Evolutionary conservation across 2,329 filamentous ascomycete species (phyloP), one percentile per base, ranked within the genome.

Genomic region (Aspergillus viridinutans): DNA sequence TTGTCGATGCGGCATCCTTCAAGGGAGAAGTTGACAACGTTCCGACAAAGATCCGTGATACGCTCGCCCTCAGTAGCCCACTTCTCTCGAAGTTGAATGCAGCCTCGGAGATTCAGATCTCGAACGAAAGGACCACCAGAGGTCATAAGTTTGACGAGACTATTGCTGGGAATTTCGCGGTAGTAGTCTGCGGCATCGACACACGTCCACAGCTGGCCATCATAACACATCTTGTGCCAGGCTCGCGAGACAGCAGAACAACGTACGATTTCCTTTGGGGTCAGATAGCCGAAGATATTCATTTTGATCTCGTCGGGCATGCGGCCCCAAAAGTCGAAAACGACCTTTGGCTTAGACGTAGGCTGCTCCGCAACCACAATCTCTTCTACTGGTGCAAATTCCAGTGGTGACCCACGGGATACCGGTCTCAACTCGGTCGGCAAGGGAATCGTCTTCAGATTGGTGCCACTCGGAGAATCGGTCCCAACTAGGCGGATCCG

Each of bases 121-220:
- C 90, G 90, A 54, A 97, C 86, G 66, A 97, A 99, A 0, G 93
- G 90, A 0, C 93, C 94, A 1, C 92, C 91, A 3, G 86, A 82
- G 1, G 86, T 85, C 68, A 97, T 92, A 60, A 97, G 92, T 67
- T 89, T 91, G 55, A 92, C 85, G 50, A 99, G 77, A 0, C 90
- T 90, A 61, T 90, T 86, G 23, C 89, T 90, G 0, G 93, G 88
- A 62, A 97, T 97, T 53, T 92, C 85, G 61, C 83, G 84, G 70
- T 97, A 97, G 73, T 93, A 97, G 51, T 90, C 86, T 7, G 91
- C 88, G 1, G 90, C 86, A 71, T 97, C 92, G 50, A 97, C 82
- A 45, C 83, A 85, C 3, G 86, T 87, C 94, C 94, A 99, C 17
- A 97, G 77, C 75, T 99, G 94, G 1, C 94, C 94, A 72, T 99